Base-by-base conservation (phyloP, 345 rosid genomes). In the Citrus trifoliata region DNA sequence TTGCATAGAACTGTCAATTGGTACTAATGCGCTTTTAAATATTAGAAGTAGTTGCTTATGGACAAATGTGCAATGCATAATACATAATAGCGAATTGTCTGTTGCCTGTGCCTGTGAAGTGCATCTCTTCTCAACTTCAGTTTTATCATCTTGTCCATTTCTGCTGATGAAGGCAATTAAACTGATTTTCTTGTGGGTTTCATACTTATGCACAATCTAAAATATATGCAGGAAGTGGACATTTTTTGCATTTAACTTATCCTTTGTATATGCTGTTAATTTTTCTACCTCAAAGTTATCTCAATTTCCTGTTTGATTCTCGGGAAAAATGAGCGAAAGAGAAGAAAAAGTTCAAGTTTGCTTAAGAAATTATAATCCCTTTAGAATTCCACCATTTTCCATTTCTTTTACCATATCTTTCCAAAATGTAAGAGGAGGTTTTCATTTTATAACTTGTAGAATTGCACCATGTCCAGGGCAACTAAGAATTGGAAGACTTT, bases 401-500 rank as follows among this genome's bases (percentile, higher is more conserved):
- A 28, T 5, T 62, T 16, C 28, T 27, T 18, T 25, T 2, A 3
- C 13, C 4, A 9, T 18, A 55, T 71, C 62, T 33, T 55, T 32
- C 62, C 21, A 30, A 56, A n/a, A 56, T 22, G 6, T 22, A 1
- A 27, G n/a, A 9, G 35, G 53, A 13, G 42, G 30, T 38, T 33
- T 12, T 35, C 53, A 48, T 24, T 74, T 48, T 38, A 14, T 64
- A 22, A 48, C 28, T 10, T 48, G 18, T 46, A 40, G 16, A 46
- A 28, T 32, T 51, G 40, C 62, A 60, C 12, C 66, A 5, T n/a
- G 13, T 56, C 61, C 84, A 95, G 98, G 92, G 95, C 97, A 68
- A 84, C 87, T 78, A 86, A 87, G 74, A 95, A 95, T 79, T 95
- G 98, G 98, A 92, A 89, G 83, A 88, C 92, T 68, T 80, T 95